These are phyloP conservation scores for Ricinus communis DNA, from an alignment of 345 rosid genomes.

Conservation along the genomic window DNA sequence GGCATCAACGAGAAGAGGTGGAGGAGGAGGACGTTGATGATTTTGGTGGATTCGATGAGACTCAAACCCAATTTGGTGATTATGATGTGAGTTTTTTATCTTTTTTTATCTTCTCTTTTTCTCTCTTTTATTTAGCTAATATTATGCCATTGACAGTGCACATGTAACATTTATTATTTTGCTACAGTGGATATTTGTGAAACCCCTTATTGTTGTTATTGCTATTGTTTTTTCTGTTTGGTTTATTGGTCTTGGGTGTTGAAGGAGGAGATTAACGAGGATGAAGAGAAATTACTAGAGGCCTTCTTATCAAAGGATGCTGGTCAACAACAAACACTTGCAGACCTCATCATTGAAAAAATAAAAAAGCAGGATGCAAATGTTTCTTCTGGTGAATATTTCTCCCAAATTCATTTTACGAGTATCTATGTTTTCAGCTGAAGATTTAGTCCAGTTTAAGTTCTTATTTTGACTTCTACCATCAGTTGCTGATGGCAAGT, in stretches of 20 bases:
- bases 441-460: background rate
- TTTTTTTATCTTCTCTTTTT: background rate
- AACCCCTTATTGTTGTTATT: background rate
- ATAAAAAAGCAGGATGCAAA: conserved; percentile 58
- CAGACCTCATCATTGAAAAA: conserved; percentile 68
- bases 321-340: conserved; percentile 67
- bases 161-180: no score
- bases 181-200: no score
- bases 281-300: conserved; percentile 80
- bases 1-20: conserved; percentile 15
- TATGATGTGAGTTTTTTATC: conserved; percentile 43
- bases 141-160: no score
- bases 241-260: background rate
- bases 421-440: background rate
- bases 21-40: conserved; percentile 62
- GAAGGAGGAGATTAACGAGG: conserved; percentile 62
- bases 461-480: background rate
- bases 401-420: background rate
- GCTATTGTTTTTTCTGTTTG: background rate
- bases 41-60: conserved; percentile 61
- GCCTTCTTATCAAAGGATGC: conserved; percentile 70
- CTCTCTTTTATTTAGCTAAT: background rate
- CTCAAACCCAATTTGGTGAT: conserved; percentile 51
- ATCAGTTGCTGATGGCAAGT: background rate
- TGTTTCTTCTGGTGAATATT: conserved; percentile 57